Conservation (phyloP, 2,329 filamentous ascomycete genomes). For the Sporothrix inflata region DNA sequence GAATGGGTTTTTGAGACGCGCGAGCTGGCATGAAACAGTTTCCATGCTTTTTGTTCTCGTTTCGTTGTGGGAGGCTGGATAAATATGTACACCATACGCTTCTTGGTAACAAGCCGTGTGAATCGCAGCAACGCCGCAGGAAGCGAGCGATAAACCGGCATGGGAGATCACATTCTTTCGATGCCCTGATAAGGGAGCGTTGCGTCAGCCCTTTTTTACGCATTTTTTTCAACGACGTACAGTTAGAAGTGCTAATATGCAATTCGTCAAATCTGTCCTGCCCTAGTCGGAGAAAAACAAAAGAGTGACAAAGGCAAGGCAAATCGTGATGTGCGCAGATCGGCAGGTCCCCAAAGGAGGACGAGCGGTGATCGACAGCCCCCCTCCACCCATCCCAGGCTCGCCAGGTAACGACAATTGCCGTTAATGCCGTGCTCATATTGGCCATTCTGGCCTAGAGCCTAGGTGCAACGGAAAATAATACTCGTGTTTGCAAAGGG, state of each 20-base stretch:
- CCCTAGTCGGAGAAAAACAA: neutral
- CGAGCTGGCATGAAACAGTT: neutral
- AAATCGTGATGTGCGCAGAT: slow-evolving; percentile 23
- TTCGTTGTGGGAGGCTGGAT: neutral
- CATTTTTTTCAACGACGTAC: neutral
- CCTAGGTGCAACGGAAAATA: neutral
- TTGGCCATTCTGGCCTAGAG: neutral
- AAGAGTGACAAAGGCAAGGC: neutral
- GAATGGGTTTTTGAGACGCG: neutral
- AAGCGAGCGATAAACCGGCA: neutral
- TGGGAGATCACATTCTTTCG: slow-evolving; percentile 2
- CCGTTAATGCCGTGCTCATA: neutral
- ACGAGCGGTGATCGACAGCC: neutral
- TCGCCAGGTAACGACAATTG: neutral
- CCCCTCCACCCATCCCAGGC: too few relatives aligned
- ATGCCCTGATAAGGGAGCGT: neutral
- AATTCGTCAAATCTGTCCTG: neutral
- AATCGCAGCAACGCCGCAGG: neutral
- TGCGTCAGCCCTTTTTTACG: slow-evolving; percentile 7
- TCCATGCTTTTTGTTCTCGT: neutral
- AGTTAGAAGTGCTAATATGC: neutral
- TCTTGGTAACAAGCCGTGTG: neutral
- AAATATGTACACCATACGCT: neutral
- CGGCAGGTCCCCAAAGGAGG: slow-evolving; percentile 7
- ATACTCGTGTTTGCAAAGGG: neutral